These are phyloP conservation scores for Neurospora discreta DNA, from an alignment of 495 filamentous ascomycete species.

Conservation along the genomic window DNA sequence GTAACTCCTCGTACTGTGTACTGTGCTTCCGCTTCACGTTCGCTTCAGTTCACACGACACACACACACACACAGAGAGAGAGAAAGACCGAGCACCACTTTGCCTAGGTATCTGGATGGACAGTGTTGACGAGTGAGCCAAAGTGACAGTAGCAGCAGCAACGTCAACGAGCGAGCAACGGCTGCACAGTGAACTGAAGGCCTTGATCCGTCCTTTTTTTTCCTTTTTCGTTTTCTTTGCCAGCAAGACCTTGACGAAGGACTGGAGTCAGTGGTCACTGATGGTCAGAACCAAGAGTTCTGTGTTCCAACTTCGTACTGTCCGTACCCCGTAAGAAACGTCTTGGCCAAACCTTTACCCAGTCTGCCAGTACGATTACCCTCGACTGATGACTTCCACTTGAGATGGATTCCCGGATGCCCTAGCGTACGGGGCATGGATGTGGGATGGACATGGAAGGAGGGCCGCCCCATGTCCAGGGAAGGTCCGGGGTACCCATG, in stretches of 20 bases:
- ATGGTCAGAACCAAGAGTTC: background rate
- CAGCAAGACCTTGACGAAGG: background rate
- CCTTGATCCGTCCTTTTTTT: background rate
- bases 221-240: background rate
- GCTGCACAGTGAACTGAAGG: background rate
- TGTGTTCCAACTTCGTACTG: background rate
- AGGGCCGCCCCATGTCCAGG: background rate
- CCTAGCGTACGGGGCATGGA: background rate
- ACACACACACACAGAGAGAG: background rate
- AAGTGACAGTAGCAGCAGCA: background rate
- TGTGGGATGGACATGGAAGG: background rate
- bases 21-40: background rate
- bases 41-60: background rate
- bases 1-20: slow-evolving; percentile 2
- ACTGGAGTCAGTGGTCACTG: background rate
- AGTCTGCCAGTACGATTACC: background rate
- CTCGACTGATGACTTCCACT: background rate
- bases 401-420: background rate
- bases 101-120: background rate
- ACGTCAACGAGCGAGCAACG: background rate
- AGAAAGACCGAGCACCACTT: background rate
- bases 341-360: background rate
- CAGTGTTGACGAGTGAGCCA: background rate
- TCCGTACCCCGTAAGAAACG: background rate
- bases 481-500: background rate